Evolutionary conservation across 768 basidiomycete species (phyloP), one percentile per base, ranked within the genome.

Genomic region (Mycena leptocephala): DNA sequence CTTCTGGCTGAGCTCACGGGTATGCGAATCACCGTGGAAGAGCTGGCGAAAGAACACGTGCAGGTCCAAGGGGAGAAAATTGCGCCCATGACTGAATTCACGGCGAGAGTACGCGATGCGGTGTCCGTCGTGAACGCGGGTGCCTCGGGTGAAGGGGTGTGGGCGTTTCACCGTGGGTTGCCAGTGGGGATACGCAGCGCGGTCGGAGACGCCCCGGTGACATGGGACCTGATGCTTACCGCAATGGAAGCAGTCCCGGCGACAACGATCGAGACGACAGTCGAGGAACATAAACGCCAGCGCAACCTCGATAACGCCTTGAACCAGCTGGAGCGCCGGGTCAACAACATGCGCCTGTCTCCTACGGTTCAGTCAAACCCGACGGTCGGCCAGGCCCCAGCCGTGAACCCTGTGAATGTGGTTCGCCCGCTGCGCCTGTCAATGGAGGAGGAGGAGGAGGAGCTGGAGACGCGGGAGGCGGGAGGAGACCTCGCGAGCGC

Each of bases 111-210:
- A n/a, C n/a, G n/a, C n/a, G n/a, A n/a, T n/a, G n/a, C n/a, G n/a
- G n/a, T n/a, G n/a, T n/a, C n/a, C n/a, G n/a, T n/a, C n/a, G n/a
- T n/a, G n/a, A n/a, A n/a, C n/a, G n/a, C n/a, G n/a, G n/a, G n/a
- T n/a, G n/a, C n/a, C n/a, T n/a, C n/a, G n/a, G n/a, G n/a, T n/a
- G 70, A 64, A 2, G 70, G 70, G 2, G 18, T 72, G 0, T 72
- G 35, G 26, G 18, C 2, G 1, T 72, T 72, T 24, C 51, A 64
- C 13, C 5, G 11, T 3, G 33, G 30, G 9, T 10, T 64, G 32
- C 62, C 70, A 3, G 13, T 22, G 6, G 9, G 18, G 11, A 3
- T 72, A 2, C n/a, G n/a, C 1, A 0, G 8, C 13, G 18, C 53
- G 2, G 26, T 66, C 14, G 39, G 53, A 6, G 24, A 10, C 9